A percentile compares a stretch with the other conserved stretches of the same genome.
Evolutionary conservation across 192 early-diverging fungal genomes (phyloP).

Genomic region (Dimargaris xerosporica): DNA sequence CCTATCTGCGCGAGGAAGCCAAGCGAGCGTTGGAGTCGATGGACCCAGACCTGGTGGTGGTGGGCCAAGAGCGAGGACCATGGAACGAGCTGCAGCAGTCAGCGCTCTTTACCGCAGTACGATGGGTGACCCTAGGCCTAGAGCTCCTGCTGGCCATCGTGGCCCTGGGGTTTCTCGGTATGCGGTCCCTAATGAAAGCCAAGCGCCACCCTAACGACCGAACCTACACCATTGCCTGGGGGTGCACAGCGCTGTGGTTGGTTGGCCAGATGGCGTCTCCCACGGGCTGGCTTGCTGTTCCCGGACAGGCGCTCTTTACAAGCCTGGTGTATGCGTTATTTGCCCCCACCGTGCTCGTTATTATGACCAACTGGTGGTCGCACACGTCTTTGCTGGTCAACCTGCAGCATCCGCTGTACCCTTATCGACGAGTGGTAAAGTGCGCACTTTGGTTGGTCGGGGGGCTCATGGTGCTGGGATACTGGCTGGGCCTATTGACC

Average conservation of each 20-base stretch:
- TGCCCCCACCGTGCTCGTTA: neutral
- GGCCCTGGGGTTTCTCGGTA: neutral
- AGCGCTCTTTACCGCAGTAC: neutral
- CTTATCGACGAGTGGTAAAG: neutral
- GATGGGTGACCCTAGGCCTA: constrained; percentile 1
- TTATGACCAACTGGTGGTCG: neutral
- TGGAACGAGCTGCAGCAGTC: neutral
- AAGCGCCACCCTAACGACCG: neutral
- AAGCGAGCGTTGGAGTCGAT: neutral
- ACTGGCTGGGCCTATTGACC: neutral
- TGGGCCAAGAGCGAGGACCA: neutral
- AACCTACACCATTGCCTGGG: neutral
- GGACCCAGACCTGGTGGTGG: neutral
- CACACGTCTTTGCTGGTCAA: neutral
- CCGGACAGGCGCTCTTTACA: neutral
- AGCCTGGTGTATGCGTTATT: neutral
- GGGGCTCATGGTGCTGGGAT: neutral
- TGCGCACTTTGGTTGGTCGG: neutral
- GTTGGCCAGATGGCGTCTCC: neutral
- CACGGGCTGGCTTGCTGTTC: neutral
- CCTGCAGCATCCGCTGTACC: neutral
- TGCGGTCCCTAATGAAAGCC: neutral
- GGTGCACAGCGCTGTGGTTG: constrained; percentile 2
- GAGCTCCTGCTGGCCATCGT: neutral
- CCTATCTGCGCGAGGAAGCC: neutral